phyloP scores from a whole-genome alignment of 345 rosid genomes.

The Pistacia integerrima region DNA sequence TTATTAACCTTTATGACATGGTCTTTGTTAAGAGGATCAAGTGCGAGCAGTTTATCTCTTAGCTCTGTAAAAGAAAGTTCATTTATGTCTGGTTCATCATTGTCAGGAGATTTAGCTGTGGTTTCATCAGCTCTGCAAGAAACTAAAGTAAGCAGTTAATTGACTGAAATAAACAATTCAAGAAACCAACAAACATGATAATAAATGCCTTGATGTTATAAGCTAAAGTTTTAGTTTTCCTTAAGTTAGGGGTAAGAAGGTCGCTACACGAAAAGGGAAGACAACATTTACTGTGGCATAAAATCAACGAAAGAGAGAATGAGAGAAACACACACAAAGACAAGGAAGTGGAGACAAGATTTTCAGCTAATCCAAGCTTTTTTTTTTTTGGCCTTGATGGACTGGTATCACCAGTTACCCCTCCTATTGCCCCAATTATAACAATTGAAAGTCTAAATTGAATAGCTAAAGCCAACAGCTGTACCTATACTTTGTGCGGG shows the following conservation, averaged over 20 bases:
- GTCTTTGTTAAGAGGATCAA: slow-evolving; percentile 89
- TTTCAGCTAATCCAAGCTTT: slow-evolving; percentile 10
- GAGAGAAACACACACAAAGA: neutral
- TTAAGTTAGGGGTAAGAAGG: neutral
- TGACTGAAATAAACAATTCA: slow-evolving; percentile 12
- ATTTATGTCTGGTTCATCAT: slow-evolving; percentile 52
- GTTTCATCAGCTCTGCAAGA: slow-evolving; percentile 49
- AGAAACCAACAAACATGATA: neutral
- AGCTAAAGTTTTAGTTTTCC: neutral
- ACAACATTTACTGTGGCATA: neutral
- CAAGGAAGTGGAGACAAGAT: neutral
- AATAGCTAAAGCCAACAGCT: slow-evolving; percentile 14
- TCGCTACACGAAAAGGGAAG: neutral
- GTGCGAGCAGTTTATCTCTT: slow-evolving; percentile 87
- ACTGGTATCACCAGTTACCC: neutral
- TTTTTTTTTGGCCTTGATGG: slow-evolving; percentile 7
- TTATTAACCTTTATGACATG: slow-evolving; percentile 75
- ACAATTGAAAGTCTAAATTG: neutral
- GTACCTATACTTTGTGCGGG: slow-evolving; percentile 74
- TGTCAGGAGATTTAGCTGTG: slow-evolving; percentile 44
- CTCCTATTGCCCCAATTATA: neutral
- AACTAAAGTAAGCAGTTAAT: slow-evolving; percentile 30
- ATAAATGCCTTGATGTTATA: neutral
- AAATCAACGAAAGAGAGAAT: neutral
- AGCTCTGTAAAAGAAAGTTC: slow-evolving; percentile 84